These are phyloP conservation scores for Scedosporium minutisporum DNA, from an alignment of 2,329 filamentous ascomycete species.

Conservation along the genomic window DNA sequence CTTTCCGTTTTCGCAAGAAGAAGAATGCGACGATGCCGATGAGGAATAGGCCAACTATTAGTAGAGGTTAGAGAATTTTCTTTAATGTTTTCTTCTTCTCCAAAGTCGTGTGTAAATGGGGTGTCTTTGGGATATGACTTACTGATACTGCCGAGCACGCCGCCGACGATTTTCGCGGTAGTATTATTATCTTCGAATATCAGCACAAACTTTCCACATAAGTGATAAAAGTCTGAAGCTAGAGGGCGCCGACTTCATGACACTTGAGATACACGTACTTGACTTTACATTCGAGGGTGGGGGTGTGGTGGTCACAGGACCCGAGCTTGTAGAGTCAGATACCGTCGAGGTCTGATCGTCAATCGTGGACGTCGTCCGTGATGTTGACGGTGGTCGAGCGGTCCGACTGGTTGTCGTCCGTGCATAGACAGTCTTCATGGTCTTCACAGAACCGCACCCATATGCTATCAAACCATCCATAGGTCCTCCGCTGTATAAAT, in stretches of 20 bases:
- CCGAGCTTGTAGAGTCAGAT: too few species aligned
- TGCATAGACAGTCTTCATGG: neutral
- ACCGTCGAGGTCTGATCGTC: too few species aligned
- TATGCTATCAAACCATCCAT: neutral
- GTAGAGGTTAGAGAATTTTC: neutral
- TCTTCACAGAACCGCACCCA: neutral
- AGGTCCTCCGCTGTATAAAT: neutral
- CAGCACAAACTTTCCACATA: neutral
- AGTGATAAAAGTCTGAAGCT: neutral
- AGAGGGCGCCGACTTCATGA: neutral
- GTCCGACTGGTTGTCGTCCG: neutral
- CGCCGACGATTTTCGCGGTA: conserved; percentile 6
- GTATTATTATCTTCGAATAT: neutral
- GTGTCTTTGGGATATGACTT: conserved; percentile 2
- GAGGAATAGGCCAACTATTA: neutral
- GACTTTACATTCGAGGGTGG: too few species aligned
- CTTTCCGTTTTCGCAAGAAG: neutral
- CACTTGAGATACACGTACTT: too few species aligned
- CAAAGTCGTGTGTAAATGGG: neutral
- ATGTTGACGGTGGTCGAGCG: neutral
- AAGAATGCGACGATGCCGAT: neutral
- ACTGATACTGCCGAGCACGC: conserved; percentile 11
- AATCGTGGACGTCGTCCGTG: neutral
- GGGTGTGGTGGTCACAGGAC: too few species aligned
- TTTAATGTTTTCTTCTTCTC: too few species aligned